Evolutionary conservation across 208 protist species (phyloP).

Genomic region (Strigomonas oncopelti): DNA sequence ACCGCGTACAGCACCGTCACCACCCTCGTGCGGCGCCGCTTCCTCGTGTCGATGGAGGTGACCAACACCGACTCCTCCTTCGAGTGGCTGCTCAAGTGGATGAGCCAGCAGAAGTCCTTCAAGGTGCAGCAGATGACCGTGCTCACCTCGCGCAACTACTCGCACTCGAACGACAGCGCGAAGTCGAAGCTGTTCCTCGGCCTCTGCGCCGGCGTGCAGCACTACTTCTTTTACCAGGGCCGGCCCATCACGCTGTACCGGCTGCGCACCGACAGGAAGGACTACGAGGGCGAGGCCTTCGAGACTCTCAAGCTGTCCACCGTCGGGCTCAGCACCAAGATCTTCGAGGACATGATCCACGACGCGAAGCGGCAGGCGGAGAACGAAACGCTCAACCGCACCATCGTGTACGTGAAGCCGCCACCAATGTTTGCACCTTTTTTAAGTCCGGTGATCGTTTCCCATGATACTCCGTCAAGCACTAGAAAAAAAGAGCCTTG

Average conservation of each 20-base stretch:
- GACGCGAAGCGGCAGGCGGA: constrained; percentile 60
- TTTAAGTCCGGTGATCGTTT: too few species aligned
- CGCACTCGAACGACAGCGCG: constrained; percentile 61
- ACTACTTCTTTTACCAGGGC: constrained; percentile 82
- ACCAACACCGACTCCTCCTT: constrained; percentile 75
- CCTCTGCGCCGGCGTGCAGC: constrained; percentile 69
- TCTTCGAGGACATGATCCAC: constrained; percentile 71
- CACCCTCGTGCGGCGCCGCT: constrained; percentile 49
- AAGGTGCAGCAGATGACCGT: constrained; percentile 80
- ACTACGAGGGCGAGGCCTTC: constrained; percentile 73
- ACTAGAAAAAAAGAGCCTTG: too few species aligned
- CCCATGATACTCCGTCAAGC: too few species aligned
- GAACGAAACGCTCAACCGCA: constrained; percentile 70
- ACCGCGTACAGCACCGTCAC: constrained; percentile 32
- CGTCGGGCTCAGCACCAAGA: constrained; percentile 54
- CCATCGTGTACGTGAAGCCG: constrained; percentile 85
- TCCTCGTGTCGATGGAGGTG: constrained; percentile 84
- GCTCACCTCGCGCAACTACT: constrained; percentile 42
- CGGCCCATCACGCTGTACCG: constrained; percentile 71
- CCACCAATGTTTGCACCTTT: too few species aligned
- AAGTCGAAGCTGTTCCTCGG: constrained; percentile 60
- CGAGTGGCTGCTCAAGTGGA: constrained; percentile 85
- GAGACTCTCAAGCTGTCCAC: constrained; percentile 48
- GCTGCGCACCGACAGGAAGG: constrained; percentile 54
- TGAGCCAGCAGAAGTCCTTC: constrained; percentile 58